Evolutionary conservation across 306 rosid genomes (phyloP), one percentile per base, ranked within the genome.

Genomic region (Dalbergia oliveri): DNA sequence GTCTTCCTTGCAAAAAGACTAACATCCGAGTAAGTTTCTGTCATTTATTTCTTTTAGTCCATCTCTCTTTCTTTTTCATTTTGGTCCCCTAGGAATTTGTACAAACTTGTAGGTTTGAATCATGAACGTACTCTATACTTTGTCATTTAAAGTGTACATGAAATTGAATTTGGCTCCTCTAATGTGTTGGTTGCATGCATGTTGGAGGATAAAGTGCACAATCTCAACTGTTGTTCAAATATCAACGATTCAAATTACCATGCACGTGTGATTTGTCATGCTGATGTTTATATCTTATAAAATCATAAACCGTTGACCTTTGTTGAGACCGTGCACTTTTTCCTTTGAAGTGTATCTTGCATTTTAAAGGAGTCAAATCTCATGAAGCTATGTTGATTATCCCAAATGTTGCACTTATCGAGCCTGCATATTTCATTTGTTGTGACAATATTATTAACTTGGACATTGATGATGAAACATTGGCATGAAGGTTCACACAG

Each of bases 1-100:
- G 88, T 93, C 69, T 95, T 89, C 89, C 88, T 95, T 49, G 99
- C 99, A 13, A 93, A 91, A 86, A 83, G 94, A 45, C 76, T 95
- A 77, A 81, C 99, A 31, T 90, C 99, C 4, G 96, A 89, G 99
- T 93, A 80, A 73, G 92, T 82, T 60, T 23, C 78, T 65, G 16
- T 53, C 26, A 34, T 39, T 41, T 58, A 21, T 63, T 71, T 35
- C 66, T 23, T 83, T n/a, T 76, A 23, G 34, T 66, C 21, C 69
- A 33, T 41, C 64, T 34, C 66, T 57, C 45, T 50, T 39, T 56
- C 58, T 59, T 50, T 51, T 66, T 49, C 63, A 69, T 43, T 66
- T 18, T 15, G 77, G 45, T 67, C 72, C 39, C 13, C 44, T 13
- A n/a, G 21, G 74, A 65, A 68, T 10, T 3, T 14, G 23, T 39